Evolutionary conservation across 2,329 filamentous ascomycete genomes (phyloP).

Genomic region (Mycosphaerella sp.): DNA sequence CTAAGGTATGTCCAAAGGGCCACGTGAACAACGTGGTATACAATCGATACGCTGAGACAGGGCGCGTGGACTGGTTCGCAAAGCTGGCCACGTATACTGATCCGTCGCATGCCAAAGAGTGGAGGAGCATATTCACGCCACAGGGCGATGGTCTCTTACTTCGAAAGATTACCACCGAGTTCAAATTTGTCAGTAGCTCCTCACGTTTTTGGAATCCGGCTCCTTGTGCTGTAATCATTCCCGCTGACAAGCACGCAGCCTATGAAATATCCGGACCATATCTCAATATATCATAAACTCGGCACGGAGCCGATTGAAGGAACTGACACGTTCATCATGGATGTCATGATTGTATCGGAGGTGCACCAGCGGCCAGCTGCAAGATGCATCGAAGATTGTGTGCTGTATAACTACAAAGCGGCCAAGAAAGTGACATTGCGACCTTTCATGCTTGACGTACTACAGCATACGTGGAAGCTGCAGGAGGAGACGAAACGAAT

Average conservation of each 20-base stretch:
- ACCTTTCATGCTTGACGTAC: slow-evolving; percentile 56
- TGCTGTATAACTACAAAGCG: slow-evolving; percentile 65
- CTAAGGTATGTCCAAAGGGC: slow-evolving; percentile 35
- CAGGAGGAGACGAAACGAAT: slow-evolving; percentile 54
- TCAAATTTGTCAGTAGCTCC: slow-evolving; percentile 64
- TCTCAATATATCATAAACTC: slow-evolving; percentile 79
- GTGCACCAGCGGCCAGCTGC: slow-evolving; percentile 65
- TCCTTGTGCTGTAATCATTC: slow-evolving; percentile 2
- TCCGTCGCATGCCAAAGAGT: slow-evolving; percentile 54
- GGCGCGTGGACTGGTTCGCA: slow-evolving; percentile 68
- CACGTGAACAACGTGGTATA: slow-evolving; percentile 88
- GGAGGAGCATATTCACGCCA: slow-evolving; percentile 63
- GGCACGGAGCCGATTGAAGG: slow-evolving; percentile 44
- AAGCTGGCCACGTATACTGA: slow-evolving; percentile 62
- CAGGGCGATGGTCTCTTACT: slow-evolving; percentile 67
- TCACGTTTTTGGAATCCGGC: not conserved
- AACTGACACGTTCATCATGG: slow-evolving; percentile 52
- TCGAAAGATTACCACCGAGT: slow-evolving; percentile 72
- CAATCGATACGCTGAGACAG: slow-evolving; percentile 74
- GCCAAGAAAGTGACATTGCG: slow-evolving; percentile 53
- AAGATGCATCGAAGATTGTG: slow-evolving; percentile 68
- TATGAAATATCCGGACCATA: slow-evolving; percentile 73
- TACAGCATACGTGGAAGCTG: slow-evolving; percentile 52
- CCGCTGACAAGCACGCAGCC: slow-evolving; percentile 48
- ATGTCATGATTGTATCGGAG: slow-evolving; percentile 67